Percentiles rank a stretch among this genome's conserved stretches.
Evolutionary conservation across 805 yeast species (phyloP).

Genomic region (Huiozyma sinensis): DNA sequence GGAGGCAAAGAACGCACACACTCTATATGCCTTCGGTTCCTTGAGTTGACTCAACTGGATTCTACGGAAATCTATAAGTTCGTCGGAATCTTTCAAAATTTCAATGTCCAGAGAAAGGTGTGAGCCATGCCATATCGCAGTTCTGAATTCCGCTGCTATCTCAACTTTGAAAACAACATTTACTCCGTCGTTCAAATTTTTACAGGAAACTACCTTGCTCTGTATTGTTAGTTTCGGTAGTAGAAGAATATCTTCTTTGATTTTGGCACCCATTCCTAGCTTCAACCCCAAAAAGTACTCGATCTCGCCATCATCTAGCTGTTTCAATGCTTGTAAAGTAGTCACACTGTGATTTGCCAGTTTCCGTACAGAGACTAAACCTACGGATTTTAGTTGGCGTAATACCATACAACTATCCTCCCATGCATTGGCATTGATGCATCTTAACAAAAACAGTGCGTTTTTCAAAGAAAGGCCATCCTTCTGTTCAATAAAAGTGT

Average conservation of each 20-base stretch:
- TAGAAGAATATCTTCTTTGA: constrained; percentile 25
- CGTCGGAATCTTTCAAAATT: constrained; percentile 25
- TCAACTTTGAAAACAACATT: constrained; percentile 14
- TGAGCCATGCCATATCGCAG: constrained; percentile 27
- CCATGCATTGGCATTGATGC: constrained; percentile 40
- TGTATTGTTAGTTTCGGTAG: constrained; percentile 31
- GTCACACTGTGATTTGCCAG: constrained; percentile 29
- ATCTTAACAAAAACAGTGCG: constrained; percentile 31
- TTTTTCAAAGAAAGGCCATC: constrained; percentile 35
- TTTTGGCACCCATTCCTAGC: constrained; percentile 33
- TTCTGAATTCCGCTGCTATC: constrained; percentile 12
- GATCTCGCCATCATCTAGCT: constrained; percentile 26
- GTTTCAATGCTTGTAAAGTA: constrained; percentile 24
- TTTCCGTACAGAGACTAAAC: constrained; percentile 31
- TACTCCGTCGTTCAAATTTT: constrained; percentile 2
- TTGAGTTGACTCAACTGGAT: constrained; percentile 21
- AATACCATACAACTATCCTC: constrained; percentile 36
- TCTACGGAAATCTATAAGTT: constrained; percentile 36
- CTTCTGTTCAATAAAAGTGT: constrained; percentile 31
- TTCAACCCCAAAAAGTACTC: constrained; percentile 34
- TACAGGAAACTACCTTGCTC: constrained; percentile 10
- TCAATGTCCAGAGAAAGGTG: constrained; percentile 26
- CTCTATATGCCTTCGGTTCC: constrained; percentile 19
- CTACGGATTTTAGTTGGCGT: constrained; percentile 40
- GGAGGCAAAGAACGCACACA: constrained; percentile 16